Evolutionary conservation across 1,284 basidiomycete species (phyloP).

Genomic region (Fomitopsis pinicola): DNA sequence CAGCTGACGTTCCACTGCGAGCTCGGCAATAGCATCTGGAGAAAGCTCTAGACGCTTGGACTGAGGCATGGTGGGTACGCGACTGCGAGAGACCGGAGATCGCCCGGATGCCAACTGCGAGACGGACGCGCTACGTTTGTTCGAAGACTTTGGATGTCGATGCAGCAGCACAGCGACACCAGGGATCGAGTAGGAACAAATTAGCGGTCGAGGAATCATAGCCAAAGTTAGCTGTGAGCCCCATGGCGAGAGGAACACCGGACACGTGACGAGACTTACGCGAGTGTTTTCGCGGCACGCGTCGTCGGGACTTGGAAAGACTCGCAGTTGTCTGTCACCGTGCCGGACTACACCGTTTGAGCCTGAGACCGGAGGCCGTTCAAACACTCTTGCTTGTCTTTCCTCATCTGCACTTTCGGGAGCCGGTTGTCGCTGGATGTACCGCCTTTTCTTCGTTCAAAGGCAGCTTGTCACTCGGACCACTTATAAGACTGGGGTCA

Average conservation of each 20-base stretch:
- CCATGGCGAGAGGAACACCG: neutral
- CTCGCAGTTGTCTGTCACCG: too few species aligned
- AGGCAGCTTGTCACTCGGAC: neutral
- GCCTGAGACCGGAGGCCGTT: neutral
- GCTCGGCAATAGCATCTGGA: slow-evolving; percentile 23
- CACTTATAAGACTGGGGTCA: neutral
- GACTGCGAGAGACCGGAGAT: neutral
- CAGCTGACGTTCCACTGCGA: slow-evolving; percentile 49
- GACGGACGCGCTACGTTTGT: neutral
- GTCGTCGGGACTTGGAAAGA: neutral
- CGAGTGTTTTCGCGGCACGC: neutral
- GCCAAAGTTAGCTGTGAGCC: too few species aligned
- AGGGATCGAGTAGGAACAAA: too few species aligned
- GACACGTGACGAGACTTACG: neutral
- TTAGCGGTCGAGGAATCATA: too few species aligned
- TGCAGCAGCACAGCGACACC: too few species aligned
- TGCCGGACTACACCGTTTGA: too few species aligned
- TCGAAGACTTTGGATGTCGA: neutral
- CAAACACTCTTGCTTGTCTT: neutral
- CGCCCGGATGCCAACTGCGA: neutral
- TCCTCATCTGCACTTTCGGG: neutral
- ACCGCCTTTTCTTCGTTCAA: slow-evolving; percentile 4
- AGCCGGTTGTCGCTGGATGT: slow-evolving; percentile 4
- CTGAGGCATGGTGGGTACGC: neutral
- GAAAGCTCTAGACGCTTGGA: neutral